Evolutionary conservation across 2,329 filamentous ascomycete genomes (phyloP).

Genomic region (Gaeumannomyces tritici): DNA sequence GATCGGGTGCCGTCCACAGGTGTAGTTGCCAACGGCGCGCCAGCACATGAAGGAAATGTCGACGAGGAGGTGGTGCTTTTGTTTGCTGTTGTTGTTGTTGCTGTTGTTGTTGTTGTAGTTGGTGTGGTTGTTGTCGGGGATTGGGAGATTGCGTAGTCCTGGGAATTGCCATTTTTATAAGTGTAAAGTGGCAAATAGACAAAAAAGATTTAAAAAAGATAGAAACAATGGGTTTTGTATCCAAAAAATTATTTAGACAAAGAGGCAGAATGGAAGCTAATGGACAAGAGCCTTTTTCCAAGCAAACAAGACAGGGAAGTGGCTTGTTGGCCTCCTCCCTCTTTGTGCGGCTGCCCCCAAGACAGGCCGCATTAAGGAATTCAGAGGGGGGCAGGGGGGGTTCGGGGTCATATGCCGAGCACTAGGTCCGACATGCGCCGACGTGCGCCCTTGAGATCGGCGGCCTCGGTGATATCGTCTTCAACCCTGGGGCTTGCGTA

Average conservation of each 20-base stretch:
- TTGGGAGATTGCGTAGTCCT: too few relatives aligned
- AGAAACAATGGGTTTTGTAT: not conserved
- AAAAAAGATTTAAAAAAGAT: not conserved
- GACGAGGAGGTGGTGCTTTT: not conserved
- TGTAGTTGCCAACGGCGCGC: not conserved
- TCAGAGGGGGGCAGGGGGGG: too few relatives aligned
- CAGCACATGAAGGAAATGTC: not conserved
- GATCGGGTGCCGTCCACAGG: not conserved
- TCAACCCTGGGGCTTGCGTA: conserved; percentile 2
- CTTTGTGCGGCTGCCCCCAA: too few relatives aligned
- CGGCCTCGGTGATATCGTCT: not conserved
- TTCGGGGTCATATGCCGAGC: not conserved
- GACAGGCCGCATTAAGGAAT: too few relatives aligned
- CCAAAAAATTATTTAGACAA: not conserved
- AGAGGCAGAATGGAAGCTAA: not conserved
- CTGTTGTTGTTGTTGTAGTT: too few relatives aligned
- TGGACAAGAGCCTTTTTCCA: not conserved
- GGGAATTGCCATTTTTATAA: too few relatives aligned
- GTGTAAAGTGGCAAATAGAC: not conserved
- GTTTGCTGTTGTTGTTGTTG: too few relatives aligned
- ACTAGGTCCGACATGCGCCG: not conserved
- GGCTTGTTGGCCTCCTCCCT: not conserved
- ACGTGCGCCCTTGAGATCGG: not conserved
- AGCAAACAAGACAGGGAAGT: not conserved
- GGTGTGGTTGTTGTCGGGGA: not conserved